phyloP scores from a whole-genome alignment of 495 filamentous ascomycete genomes.

The Aspergillus avenaceus region DNA sequence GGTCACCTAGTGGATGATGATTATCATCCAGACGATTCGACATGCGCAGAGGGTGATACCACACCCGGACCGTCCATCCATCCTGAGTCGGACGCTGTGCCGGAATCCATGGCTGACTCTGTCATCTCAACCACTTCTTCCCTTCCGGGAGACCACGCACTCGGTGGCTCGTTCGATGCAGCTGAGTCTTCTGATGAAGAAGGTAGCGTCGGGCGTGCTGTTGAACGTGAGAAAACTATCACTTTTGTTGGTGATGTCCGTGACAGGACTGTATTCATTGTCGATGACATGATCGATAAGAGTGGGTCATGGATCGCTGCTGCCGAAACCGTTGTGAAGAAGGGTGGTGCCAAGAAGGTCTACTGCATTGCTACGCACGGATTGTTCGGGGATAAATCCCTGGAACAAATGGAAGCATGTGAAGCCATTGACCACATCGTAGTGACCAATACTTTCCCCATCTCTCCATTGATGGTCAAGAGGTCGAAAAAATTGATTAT shows the following conservation, averaged over 20 bases:
- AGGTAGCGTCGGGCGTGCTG: constrained; percentile 61
- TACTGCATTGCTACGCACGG: constrained; percentile 98
- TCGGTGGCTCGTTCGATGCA: constrained; percentile 80
- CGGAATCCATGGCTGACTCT: constrained; percentile 62
- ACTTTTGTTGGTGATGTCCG: constrained; percentile 92
- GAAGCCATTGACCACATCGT: constrained; percentile 90
- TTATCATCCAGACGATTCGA: constrained; percentile 64
- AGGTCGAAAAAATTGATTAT: constrained; percentile 80
- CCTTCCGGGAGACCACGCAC: constrained; percentile 52
- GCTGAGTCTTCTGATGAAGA: constrained; percentile 83
- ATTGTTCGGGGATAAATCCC: constrained; percentile 82
- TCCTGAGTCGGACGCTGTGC: constrained; percentile 43
- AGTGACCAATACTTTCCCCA: constrained; percentile 95
- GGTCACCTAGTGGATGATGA: constrained; percentile 96
- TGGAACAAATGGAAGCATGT: constrained; percentile 87
- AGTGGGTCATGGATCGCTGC: constrained; percentile 95
- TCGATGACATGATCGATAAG: constrained; percentile 99
- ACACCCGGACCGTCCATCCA: constrained; percentile 27
- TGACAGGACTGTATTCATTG: constrained; percentile 80
- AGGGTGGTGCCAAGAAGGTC: constrained; percentile 85
- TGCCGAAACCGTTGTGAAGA: constrained; percentile 94
- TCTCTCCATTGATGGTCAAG: constrained; percentile 63
- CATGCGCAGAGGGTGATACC: constrained; percentile 58
- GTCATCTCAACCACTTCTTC: constrained; percentile 60
- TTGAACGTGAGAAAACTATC: constrained; percentile 84